These are phyloP conservation scores for Primulina tabacum DNA, from an alignment of 257 asterid genomes.

Conservation along the genomic window DNA sequence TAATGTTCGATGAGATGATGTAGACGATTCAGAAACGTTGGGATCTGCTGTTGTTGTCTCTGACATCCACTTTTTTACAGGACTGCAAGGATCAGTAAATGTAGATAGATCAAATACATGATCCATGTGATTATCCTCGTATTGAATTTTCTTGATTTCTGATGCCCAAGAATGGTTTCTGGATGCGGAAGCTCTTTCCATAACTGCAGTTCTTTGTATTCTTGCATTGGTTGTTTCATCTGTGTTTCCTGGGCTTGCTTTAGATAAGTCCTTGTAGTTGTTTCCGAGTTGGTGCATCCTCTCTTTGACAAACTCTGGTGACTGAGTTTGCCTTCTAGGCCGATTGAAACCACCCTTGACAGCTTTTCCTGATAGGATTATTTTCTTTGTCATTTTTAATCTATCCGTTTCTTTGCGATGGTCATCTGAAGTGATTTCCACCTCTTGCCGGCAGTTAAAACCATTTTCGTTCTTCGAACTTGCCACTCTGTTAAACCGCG, in stretches of 20 bases:
- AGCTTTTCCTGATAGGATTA: slow-evolving; percentile 26
- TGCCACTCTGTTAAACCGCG: slow-evolving; percentile 27
- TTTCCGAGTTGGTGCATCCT: slow-evolving; percentile 4
- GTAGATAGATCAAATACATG: slow-evolving; percentile 42
- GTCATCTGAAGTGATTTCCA: slow-evolving; percentile 16
- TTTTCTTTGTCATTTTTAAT: slow-evolving; percentile 26
- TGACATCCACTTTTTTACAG: slow-evolving; percentile 63
- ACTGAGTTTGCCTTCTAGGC: slow-evolving; percentile 23
- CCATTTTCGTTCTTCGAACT: slow-evolving; percentile 27
- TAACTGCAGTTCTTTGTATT: slow-evolving; percentile 24
- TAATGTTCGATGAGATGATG: slow-evolving; percentile 32
- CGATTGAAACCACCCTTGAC: slow-evolving; percentile 14
- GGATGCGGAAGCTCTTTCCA: slow-evolving; percentile 18
- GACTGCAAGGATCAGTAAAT: slow-evolving; percentile 49
- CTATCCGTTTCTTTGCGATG: slow-evolving; percentile 17
- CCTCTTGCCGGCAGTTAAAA: slow-evolving; percentile 24
- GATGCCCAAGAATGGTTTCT: slow-evolving; percentile 24
- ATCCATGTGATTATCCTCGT: slow-evolving; percentile 25
- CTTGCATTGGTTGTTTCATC: slow-evolving; percentile 21
- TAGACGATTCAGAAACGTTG: slow-evolving; percentile 38
- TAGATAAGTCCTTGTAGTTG: slow-evolving; percentile 15
- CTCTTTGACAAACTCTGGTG: slow-evolving; percentile 25
- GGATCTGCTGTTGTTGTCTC: slow-evolving; percentile 33
- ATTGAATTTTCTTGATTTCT: slow-evolving; percentile 23
- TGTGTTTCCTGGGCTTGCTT: slow-evolving; percentile 16